Base-by-base conservation (phyloP, 2,329 filamentous ascomycete genomes). In the Fusarium heterosporum region DNA sequence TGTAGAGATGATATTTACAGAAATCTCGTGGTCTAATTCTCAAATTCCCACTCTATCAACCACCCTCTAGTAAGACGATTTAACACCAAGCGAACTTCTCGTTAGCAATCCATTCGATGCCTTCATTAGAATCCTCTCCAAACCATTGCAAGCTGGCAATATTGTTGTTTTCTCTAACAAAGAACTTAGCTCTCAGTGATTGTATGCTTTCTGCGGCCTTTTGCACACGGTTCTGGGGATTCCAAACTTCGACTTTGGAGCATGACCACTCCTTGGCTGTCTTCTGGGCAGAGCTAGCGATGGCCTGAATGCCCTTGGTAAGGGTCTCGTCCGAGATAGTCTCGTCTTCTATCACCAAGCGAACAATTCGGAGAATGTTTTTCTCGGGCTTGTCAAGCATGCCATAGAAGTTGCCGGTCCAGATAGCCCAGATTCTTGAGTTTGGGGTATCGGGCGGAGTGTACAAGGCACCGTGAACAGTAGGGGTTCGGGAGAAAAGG, bases 81-180 rank as follows among this genome's bases (percentile, higher is more conserved):
- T 80, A 94, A 75, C 89, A 93, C 91, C 91, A 95, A 2, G 83
- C 90, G 78, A 87, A 93, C 79, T 93, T 93, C 78, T 94, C 90
- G 72, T 91, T 93, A 13, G 83, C 86, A 49, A 93, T 78, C 91
- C 92, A 95, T 48, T 91, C 87, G 8, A 93, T 78, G 25, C 85
- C 80, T 8, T 82, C 80, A 1, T 76, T 80, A 2, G 79, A 72
- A 6, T 82, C 85, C 2, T 81, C 77, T 4, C 87, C 89, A 72
- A 91, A 90, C 90, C 90, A 93, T 78, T 85, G 87, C 76, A 94
- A 74, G 71, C 89, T 90, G 1, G 90, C 82, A 61, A 95, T 91
- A 75, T 89, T 92, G 52, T 89, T 85, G 48, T 78, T 79, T 54
- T 93, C 87, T 32, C 92, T 80, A 3, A 85, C 81, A 1, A 87